Conservation (phyloP, 2,329 filamentous ascomycete species). For the Pseudopyricularia cyperi region DNA sequence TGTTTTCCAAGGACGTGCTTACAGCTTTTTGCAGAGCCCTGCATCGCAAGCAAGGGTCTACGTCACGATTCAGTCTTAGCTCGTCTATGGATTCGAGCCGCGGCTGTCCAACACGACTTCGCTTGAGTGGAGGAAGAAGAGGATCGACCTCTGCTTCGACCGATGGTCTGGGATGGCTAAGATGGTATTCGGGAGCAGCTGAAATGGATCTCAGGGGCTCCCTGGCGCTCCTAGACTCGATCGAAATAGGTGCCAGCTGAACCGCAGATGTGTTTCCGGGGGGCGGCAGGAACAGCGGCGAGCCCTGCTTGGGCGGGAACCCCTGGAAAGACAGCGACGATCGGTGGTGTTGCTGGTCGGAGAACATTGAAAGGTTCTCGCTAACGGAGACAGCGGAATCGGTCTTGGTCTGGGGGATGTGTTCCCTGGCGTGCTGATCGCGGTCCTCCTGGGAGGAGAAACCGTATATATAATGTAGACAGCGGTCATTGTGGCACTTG, state of each 20-base stretch:
- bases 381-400: conserved; percentile 30
- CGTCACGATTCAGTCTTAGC: conserved; percentile 33
- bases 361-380: conserved; percentile 20
- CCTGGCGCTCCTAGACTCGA: conserved; percentile 16
- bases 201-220: conserved; percentile 26
- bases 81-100: conserved; percentile 45
- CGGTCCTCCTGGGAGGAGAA: conserved; percentile 36
- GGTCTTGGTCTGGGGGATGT: conserved; percentile 26
- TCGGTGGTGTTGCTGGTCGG: conserved; percentile 16
- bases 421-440: conserved; percentile 35
- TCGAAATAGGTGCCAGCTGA: conserved; percentile 21
- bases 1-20: neutral
- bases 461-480: conserved; percentile 45
- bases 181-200: conserved; percentile 22
- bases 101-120: conserved; percentile 36
- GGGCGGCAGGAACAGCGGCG: conserved; percentile 27
- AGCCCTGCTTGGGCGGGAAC: conserved; percentile 17
- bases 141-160: conserved; percentile 36
- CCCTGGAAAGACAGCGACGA: conserved; percentile 15
- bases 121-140: conserved; percentile 40
- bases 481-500: conserved; percentile 42
- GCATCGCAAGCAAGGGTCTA: conserved; percentile 38
- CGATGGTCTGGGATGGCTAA: conserved; percentile 22
- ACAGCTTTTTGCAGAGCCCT: conserved; percentile 19
- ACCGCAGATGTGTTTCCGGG: conserved; percentile 10